These are phyloP conservation scores for Magnolia changhungtana DNA, from an alignment of 164 flowering plant species.

Conservation along the genomic window DNA sequence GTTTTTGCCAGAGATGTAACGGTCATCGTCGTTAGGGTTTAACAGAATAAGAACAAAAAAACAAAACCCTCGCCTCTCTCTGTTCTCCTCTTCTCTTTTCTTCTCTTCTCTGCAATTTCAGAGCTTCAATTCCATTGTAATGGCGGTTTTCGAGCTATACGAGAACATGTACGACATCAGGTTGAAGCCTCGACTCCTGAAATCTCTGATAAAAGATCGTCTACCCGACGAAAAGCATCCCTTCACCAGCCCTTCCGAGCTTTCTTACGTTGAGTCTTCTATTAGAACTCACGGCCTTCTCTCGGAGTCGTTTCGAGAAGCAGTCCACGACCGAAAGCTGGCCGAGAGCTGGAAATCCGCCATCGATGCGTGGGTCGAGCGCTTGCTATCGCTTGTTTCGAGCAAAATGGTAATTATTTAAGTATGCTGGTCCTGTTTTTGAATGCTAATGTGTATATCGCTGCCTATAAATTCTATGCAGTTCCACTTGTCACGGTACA, in stretches of 20 bases:
- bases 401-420: slow-evolving; percentile 39
- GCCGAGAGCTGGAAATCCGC: slow-evolving; percentile 53
- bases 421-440: background rate
- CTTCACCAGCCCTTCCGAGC: slow-evolving; percentile 28
- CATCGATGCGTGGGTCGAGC: slow-evolving; percentile 61
- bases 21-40: background rate
- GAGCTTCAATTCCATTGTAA: slow-evolving; percentile 6
- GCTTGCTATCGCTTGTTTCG: slow-evolving; percentile 45
- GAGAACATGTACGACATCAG: slow-evolving; percentile 48
- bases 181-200: slow-evolving; percentile 61
- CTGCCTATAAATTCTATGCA: background rate
- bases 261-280: slow-evolving; percentile 39
- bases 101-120: background rate
- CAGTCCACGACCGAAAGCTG: slow-evolving; percentile 27
- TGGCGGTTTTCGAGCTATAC: slow-evolving; percentile 22
- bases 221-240: slow-evolving; percentile 61
- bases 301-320: slow-evolving; percentile 37
- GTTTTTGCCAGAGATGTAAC: background rate
- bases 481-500: background rate
- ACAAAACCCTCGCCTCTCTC: background rate
- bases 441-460: background rate
- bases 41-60: background rate
- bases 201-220: slow-evolving; percentile 34
- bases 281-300: slow-evolving; percentile 54
- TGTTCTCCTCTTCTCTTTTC: background rate